Evolutionary conservation across 176 grass and related monocot genomes (phyloP).

Genomic region (Eremochloa ophiuroides): DNA sequence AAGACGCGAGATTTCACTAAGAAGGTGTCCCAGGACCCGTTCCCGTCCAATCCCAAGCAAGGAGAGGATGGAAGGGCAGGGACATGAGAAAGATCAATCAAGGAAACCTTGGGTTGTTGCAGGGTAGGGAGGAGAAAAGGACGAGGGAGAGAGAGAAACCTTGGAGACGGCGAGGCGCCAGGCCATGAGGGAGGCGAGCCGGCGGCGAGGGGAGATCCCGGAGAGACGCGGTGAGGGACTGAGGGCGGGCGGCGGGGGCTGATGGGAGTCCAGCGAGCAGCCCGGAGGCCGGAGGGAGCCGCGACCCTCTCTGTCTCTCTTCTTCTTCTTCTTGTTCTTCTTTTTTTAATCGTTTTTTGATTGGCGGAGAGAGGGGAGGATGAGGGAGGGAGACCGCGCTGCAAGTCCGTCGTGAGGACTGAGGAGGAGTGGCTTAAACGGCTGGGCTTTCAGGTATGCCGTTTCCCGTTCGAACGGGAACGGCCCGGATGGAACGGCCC

Average conservation of each 20-base stretch:
- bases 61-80: neutral
- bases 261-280: conserved; percentile 28
- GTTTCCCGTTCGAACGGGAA: too few species aligned
- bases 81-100: neutral
- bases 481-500: too few species aligned
- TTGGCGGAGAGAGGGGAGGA: too few species aligned
- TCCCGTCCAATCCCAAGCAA: neutral
- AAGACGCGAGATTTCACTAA: neutral
- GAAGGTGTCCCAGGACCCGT: neutral
- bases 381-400: too few species aligned
- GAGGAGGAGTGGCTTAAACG: too few species aligned
- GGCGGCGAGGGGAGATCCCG: neutral
- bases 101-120: neutral
- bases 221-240: conserved; percentile 23
- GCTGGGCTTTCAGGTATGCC: too few species aligned
- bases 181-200: neutral
- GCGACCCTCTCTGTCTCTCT: too few species aligned
- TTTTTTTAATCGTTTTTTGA: too few species aligned
- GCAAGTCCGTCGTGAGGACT: too few species aligned
- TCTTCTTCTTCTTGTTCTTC: too few species aligned
- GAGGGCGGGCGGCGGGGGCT: conserved; percentile 22
- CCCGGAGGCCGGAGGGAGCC: neutral
- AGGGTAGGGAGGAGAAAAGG: neutral
- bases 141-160: neutral
- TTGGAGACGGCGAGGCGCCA: conserved; percentile 38